Conservation (phyloP, 495 filamentous ascomycete genomes). For the Friedmanniomyces simplex region DNA sequence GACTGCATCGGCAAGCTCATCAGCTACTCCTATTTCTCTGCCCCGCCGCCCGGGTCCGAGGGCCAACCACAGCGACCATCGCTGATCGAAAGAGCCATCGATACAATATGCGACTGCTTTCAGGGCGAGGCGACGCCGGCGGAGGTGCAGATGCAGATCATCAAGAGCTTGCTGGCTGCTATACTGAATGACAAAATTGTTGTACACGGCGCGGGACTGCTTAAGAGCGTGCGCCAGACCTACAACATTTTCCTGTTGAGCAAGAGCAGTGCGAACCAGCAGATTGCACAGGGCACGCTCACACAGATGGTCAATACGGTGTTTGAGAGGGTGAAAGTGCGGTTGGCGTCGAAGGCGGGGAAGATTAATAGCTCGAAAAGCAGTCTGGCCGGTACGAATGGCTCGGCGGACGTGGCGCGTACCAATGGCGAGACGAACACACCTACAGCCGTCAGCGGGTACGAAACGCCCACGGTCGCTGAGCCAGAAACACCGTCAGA, state of each 20-base stretch:
- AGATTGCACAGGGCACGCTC: constrained; percentile 89
- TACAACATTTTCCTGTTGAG: constrained; percentile 98
- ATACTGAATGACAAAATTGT: constrained; percentile 97
- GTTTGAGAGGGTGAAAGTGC: constrained; percentile 84
- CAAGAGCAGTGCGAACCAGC: constrained; percentile 82
- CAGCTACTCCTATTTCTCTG: constrained; percentile 93
- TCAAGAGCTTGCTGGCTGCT: constrained; percentile 89
- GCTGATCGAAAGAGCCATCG: constrained; percentile 93
- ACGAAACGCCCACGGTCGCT: constrained; percentile 34
- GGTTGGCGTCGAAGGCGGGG: constrained; percentile 78
- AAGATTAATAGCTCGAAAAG: constrained; percentile 41
- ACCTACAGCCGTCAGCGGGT: constrained; percentile 11
- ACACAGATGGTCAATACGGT: constrained; percentile 99
- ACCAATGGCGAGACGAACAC: constrained; percentile 28
- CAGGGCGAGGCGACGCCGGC: constrained; percentile 85
- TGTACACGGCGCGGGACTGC: constrained; percentile 88
- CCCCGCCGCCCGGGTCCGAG: constrained; percentile 41
- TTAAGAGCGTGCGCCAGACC: constrained; percentile 96
- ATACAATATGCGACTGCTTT: constrained; percentile 98
- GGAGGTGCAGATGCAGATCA: constrained; percentile 92
- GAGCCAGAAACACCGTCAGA: constrained; percentile 47
- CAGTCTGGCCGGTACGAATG: constrained; percentile 18
- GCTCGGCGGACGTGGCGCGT: constrained; percentile 29
- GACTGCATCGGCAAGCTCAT: too few species aligned
- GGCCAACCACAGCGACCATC: constrained; percentile 38